Evolutionary conservation across 2,329 filamentous ascomycete genomes (phyloP).

Genomic region (Fusarium hainanense): DNA sequence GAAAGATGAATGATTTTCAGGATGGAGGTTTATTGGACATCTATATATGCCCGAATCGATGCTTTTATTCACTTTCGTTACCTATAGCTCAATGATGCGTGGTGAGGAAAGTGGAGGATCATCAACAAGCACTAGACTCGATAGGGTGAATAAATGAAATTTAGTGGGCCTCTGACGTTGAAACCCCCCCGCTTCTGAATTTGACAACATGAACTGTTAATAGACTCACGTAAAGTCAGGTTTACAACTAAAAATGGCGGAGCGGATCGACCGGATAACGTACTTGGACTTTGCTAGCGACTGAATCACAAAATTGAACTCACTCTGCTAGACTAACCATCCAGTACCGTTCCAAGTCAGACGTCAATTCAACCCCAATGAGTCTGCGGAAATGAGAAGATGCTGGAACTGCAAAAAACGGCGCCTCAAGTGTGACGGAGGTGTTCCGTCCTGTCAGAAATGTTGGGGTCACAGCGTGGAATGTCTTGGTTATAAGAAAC

Average conservation of each 20-base stretch:
- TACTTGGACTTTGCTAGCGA: rapidly evolving
- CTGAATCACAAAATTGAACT: rapidly evolving
- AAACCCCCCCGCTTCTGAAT: neutral
- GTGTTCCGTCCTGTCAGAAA: neutral
- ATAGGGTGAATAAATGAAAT: neutral
- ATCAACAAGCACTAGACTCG: neutral
- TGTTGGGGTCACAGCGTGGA: neutral
- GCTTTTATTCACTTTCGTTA: neutral
- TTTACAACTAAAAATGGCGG: rapidly evolving
- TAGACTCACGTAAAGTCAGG: neutral
- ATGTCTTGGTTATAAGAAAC: neutral
- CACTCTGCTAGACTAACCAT: rapidly evolving
- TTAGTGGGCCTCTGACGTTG: neutral
- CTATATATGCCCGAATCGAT: neutral
- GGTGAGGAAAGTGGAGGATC: neutral
- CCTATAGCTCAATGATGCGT: no score
- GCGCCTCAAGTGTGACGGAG: slow-evolving; percentile 1
- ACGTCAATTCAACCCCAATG: neutral
- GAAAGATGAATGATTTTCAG: neutral
- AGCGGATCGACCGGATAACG: neutral
- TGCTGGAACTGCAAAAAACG: slow-evolving; percentile 1
- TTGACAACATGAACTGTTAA: neutral
- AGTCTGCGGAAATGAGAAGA: neutral
- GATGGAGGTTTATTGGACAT: neutral
- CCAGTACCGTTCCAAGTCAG: neutral